Evolutionary conservation across 2,329 filamentous ascomycete genomes (phyloP).

Genomic region (Trichoderma afroharzianum): DNA sequence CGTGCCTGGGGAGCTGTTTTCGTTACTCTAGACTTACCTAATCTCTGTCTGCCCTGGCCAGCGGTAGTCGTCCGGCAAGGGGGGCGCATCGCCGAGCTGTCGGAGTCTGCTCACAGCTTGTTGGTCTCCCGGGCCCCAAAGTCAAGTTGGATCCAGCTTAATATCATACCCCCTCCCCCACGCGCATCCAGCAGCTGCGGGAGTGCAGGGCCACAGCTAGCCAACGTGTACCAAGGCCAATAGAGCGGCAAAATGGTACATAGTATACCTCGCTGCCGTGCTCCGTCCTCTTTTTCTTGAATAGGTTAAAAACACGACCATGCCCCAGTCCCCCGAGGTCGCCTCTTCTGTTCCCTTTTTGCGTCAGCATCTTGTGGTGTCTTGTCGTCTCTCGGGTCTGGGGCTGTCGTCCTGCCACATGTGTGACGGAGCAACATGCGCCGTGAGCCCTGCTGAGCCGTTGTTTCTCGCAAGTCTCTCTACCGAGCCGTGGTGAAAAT

Average conservation of each 20-base stretch:
- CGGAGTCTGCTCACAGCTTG: slow-evolving; percentile 1
- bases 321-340: slow-evolving; percentile 12
- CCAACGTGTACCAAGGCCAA: slow-evolving; percentile 6
- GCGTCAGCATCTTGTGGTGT: slow-evolving; percentile 11
- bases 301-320: slow-evolving; percentile 18
- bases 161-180: slow-evolving; percentile 16
- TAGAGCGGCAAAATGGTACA: slow-evolving; percentile 14
- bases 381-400: slow-evolving; percentile 9
- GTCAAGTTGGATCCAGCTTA: slow-evolving; percentile 17
- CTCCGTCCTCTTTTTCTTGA: slow-evolving; percentile 12
- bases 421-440: slow-evolving; percentile 19
- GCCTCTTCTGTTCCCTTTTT: slow-evolving; percentile 2
- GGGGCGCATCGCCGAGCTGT: slow-evolving; percentile 7
- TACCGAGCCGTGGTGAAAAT: slow-evolving; percentile 15
- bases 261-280: not conserved
- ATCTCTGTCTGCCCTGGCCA: slow-evolving; percentile 6
- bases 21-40: slow-evolving; percentile 21
- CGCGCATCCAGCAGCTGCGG: slow-evolving; percentile 13
- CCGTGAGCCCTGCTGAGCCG: slow-evolving; percentile 16
- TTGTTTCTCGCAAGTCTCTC: slow-evolving; percentile 10
- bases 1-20: slow-evolving; percentile 12
- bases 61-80: slow-evolving; percentile 15
- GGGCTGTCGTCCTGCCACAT: slow-evolving; percentile 14
- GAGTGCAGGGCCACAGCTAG: slow-evolving; percentile 16
- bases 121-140: slow-evolving; percentile 9